A percentile compares a stretch with the other conserved stretches of the same genome.
Evolutionary conservation across 164 flowering plant genomes (phyloP).

Genomic region (Vitis riparia): DNA sequence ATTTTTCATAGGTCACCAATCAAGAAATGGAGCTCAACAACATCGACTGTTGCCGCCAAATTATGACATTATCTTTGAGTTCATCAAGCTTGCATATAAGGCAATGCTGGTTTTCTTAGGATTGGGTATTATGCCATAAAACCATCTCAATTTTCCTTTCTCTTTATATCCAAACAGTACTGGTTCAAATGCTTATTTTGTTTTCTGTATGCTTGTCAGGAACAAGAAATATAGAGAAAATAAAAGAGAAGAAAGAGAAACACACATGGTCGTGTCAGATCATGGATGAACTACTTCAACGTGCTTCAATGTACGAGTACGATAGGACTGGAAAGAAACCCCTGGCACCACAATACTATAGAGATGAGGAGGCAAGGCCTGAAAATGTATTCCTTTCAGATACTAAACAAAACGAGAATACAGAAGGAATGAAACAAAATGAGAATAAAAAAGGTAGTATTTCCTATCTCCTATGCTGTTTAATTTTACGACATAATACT

Average conservation of each 20-base stretch:
- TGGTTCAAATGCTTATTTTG: not conserved
- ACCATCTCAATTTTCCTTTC: not conserved
- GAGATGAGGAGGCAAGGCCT: not conserved
- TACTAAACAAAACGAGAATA: too few species aligned
- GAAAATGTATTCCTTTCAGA: too few species aligned
- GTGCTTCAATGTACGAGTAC: conserved; percentile 12
- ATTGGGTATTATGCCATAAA: conserved; percentile 16
- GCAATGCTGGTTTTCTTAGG: conserved; percentile 29
- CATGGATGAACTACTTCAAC: conserved; percentile 26
- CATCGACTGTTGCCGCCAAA: conserved; percentile 20
- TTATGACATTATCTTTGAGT: conserved; percentile 13
- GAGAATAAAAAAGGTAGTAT: too few species aligned
- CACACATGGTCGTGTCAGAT: conserved; percentile 29
- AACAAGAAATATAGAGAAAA: conserved; percentile 10
- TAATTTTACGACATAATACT: too few species aligned
- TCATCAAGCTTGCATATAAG: conserved; percentile 23
- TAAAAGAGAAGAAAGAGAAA: conserved; percentile 25
- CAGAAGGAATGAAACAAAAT: too few species aligned
- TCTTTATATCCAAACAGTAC: not conserved
- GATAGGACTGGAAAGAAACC: conserved; percentile 12
- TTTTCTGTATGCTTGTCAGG: conserved; percentile 11
- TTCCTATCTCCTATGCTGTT: too few species aligned
- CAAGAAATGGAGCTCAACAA: not conserved
- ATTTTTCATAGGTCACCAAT: too few species aligned
- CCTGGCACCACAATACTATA: not conserved